Evolutionary conservation across 2,329 filamentous ascomycete species (phyloP).

Genomic region (Daldinia sp.): DNA sequence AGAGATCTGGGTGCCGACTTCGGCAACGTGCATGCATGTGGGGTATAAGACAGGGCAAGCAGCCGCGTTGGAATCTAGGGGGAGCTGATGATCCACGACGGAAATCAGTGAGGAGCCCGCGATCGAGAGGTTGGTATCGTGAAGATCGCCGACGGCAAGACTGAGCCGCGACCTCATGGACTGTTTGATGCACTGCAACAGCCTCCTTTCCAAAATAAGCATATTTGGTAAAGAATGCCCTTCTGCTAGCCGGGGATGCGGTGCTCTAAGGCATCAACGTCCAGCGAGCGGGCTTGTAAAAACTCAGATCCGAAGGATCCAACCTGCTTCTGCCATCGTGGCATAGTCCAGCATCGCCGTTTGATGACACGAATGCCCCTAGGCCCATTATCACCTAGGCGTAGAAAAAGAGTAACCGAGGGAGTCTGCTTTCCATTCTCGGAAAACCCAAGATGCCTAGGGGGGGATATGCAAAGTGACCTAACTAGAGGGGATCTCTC

Average conservation of each 20-base stretch:
- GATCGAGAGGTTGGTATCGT: constrained; percentile 37
- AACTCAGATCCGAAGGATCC: constrained; percentile 32
- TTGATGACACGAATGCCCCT: constrained; percentile 34
- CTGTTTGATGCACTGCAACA: constrained; percentile 30
- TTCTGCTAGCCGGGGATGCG: constrained; percentile 11
- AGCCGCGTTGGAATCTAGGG: constrained; percentile 34
- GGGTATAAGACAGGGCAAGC: constrained; percentile 43
- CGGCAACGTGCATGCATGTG: constrained; percentile 45
- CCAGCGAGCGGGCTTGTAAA: constrained; percentile 15
- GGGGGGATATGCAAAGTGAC: constrained; percentile 44
- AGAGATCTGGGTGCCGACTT: constrained; percentile 44
- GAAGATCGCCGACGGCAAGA: constrained; percentile 39
- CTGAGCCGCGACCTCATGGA: constrained; percentile 21
- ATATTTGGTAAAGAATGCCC: constrained; percentile 6
- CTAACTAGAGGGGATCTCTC: constrained; percentile 44
- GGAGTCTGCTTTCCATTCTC: constrained; percentile 34
- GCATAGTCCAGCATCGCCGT: constrained; percentile 34
- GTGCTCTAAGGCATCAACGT: constrained; percentile 39
- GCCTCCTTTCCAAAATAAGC: constrained; percentile 15
- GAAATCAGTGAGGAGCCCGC: constrained; percentile 27
- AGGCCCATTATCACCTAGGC: constrained; percentile 31
- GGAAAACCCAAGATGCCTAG: constrained; percentile 33
- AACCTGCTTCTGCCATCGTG: constrained; percentile 33
- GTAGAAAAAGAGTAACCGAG: constrained; percentile 32
- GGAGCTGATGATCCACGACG: constrained; percentile 39